These are phyloP conservation scores for Malania oleifera DNA, from an alignment of 164 flowering plant genomes.

Conservation along the genomic window DNA sequence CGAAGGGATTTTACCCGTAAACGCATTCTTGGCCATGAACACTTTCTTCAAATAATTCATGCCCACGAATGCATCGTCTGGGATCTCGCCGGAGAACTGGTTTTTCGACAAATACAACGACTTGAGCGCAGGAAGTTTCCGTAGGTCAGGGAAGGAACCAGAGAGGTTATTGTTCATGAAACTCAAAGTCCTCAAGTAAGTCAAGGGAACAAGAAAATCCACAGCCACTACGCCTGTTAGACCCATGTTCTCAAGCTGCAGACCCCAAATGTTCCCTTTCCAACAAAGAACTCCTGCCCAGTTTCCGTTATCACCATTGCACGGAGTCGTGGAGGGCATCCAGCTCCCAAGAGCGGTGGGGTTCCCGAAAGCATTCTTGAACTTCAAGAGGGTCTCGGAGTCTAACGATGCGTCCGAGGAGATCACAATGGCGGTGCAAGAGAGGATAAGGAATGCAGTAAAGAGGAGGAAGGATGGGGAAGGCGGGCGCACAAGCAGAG, in stretches of 20 bases:
- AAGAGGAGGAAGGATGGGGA: too few species aligned
- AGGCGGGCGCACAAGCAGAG: too few species aligned
- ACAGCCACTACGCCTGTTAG: slow-evolving; percentile 25
- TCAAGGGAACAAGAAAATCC: slow-evolving; percentile 15
- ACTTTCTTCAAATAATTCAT: slow-evolving; percentile 53
- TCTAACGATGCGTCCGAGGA: not conserved
- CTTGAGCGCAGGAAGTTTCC: slow-evolving; percentile 30
- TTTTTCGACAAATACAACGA: slow-evolving; percentile 45
- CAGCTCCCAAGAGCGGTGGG: slow-evolving; percentile 20
- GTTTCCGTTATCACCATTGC: slow-evolving; percentile 11
- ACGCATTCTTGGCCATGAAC: slow-evolving; percentile 35
- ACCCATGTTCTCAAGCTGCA: slow-evolving; percentile 36
- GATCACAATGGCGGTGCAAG: too few species aligned
- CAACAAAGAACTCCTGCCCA: slow-evolving; percentile 40
- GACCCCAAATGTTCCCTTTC: slow-evolving; percentile 23
- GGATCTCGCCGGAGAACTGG: slow-evolving; percentile 53
- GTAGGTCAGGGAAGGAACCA: slow-evolving; percentile 55
- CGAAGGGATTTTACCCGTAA: slow-evolving; percentile 48
- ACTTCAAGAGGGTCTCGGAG: slow-evolving; percentile 23
- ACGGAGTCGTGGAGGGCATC: slow-evolving; percentile 17
- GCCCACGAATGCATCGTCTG: slow-evolving; percentile 36
- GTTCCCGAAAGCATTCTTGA: slow-evolving; percentile 23
- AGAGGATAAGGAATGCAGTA: too few species aligned
- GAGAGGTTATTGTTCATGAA: slow-evolving; percentile 46
- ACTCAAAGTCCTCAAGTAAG: slow-evolving; percentile 27